A percentile compares a stretch with the other conserved stretches of the same genome.
Evolutionary conservation across 805 yeast species (phyloP).

Genomic region (Candida tibetensis): DNA sequence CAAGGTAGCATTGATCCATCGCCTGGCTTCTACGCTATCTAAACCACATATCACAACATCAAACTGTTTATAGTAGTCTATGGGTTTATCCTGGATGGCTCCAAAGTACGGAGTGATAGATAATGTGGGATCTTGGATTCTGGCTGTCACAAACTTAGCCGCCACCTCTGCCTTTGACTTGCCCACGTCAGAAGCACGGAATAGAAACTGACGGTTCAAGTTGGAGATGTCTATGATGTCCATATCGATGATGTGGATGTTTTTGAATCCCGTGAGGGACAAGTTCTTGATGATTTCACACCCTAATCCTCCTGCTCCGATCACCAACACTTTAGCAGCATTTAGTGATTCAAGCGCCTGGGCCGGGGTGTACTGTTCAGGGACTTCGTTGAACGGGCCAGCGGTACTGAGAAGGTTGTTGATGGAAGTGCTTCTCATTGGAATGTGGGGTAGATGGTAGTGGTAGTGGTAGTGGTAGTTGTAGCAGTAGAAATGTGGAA

Average conservation of each 20-base stretch:
- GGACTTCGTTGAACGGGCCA: constrained; percentile 42
- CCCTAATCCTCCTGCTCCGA: constrained; percentile 85
- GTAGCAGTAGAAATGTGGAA: neutral
- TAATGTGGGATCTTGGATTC: constrained; percentile 40
- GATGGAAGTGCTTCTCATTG: neutral
- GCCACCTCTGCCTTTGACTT: constrained; percentile 66
- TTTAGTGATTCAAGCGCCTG: constrained; percentile 23
- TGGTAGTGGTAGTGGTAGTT: neutral
- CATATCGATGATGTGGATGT: constrained; percentile 74
- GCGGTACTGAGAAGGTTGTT: constrained; percentile 15
- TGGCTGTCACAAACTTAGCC: constrained; percentile 48
- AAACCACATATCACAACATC: constrained; percentile 79
- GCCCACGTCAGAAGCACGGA: constrained; percentile 61
- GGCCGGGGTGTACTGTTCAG: constrained; percentile 28
- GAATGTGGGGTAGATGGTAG: neutral
- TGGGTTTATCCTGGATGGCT: constrained; percentile 56
- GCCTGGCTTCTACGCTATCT: constrained; percentile 84
- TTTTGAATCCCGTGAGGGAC: constrained; percentile 63
- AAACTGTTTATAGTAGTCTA: constrained; percentile 64
- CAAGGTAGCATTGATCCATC: constrained; percentile 79
- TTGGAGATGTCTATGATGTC: constrained; percentile 78
- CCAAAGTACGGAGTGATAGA: constrained; percentile 58
- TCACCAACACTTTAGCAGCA: constrained; percentile 35
- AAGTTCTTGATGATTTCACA: constrained; percentile 76
- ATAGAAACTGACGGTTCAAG: constrained; percentile 72